A percentile compares a stretch with the other conserved stretches of the same genome.
Conservation (phyloP, 2,329 filamentous ascomycete species). For the Pestalotiopsis sp. region DNA sequence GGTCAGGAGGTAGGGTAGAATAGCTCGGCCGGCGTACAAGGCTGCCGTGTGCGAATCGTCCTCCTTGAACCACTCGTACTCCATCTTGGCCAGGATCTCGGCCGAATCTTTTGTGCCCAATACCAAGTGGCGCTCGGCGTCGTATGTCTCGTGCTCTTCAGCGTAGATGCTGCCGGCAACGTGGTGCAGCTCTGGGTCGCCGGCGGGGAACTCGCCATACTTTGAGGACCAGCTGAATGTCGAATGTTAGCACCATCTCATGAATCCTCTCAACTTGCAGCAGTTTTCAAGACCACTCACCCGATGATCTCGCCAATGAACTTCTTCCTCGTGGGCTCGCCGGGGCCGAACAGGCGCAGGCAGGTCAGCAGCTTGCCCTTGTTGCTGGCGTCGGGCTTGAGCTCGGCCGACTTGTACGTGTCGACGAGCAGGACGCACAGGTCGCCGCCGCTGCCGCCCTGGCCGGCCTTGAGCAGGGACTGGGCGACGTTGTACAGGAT, state of each 20-base stretch:
- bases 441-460: constrained; percentile 91
- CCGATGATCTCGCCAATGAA: constrained; percentile 85
- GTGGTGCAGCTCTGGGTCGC: constrained; percentile 93
- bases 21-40: constrained; percentile 80
- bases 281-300: constrained; percentile 42
- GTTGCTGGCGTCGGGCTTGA: constrained; percentile 73
- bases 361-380: constrained; percentile 79
- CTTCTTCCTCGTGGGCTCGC: constrained; percentile 91
- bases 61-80: constrained; percentile 92
- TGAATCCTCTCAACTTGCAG: neutral
- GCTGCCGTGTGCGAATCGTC: constrained; percentile 88
- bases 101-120: constrained; percentile 89
- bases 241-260: neutral
- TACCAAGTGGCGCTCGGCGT: constrained; percentile 87
- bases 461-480: constrained; percentile 86
- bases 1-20: constrained; percentile 87
- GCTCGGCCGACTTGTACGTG: constrained; percentile 85
- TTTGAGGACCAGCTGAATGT: constrained; percentile 77
- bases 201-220: constrained; percentile 83
- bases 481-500: constrained; percentile 84
- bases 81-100: constrained; percentile 76
- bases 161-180: constrained; percentile 86
- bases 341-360: constrained; percentile 76
- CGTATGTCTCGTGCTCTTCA: constrained; percentile 90
- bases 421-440: constrained; percentile 86